Evolutionary conservation across 2,329 filamentous ascomycete species (phyloP), one percentile per base, ranked within the genome.

Genomic region (Conoideocrella luteorostrata): DNA sequence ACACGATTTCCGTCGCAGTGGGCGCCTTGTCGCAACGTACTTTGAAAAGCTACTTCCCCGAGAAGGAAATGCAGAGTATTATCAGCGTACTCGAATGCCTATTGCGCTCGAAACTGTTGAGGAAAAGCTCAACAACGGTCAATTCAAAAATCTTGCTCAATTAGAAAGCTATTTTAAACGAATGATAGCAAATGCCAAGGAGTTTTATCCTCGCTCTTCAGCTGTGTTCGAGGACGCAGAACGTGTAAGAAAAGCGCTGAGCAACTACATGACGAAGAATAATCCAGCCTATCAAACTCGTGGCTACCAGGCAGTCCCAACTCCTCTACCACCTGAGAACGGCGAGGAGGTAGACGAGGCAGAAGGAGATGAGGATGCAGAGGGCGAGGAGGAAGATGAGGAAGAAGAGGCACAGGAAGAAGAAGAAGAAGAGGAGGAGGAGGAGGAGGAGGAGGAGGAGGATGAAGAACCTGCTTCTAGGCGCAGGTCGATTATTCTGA

Each of bases 91-190:
- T 47, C 78, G 80, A 51, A 77, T 94, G 60, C 89, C 89, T 2
- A 80, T 95, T 48, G 87, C 88, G 0, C 70, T 95, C 36, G 76
- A 84, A 53, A 83, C 76, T 2, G 84, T 94, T 48, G 86, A 94
- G 68, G 71, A 72, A 36, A 91, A 88, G 63, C 72, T 95, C 40
- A 74, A 78, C 41, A 72, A 78, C 39, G 70, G 77, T 54, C 76
- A 82, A 51, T 94, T 95, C 59, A 61, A 74, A 12, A 84, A 69
- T 41, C 72, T 95, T 39, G 81, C 86, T 5, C 74, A 83, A 39
- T 69, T 95, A 11, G 89, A 95, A 63, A 83, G 85, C 57, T 90
- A 90, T 60, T 78, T 91, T 59, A 94, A 93, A 69, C 82, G 88
- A 50, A 86, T 95, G 75, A 84, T 95, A 44, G 76, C 80, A 51